Base-by-base conservation (phyloP, 139 green algal species). In the Auxenochlorella pyrenoidosa region DNA sequence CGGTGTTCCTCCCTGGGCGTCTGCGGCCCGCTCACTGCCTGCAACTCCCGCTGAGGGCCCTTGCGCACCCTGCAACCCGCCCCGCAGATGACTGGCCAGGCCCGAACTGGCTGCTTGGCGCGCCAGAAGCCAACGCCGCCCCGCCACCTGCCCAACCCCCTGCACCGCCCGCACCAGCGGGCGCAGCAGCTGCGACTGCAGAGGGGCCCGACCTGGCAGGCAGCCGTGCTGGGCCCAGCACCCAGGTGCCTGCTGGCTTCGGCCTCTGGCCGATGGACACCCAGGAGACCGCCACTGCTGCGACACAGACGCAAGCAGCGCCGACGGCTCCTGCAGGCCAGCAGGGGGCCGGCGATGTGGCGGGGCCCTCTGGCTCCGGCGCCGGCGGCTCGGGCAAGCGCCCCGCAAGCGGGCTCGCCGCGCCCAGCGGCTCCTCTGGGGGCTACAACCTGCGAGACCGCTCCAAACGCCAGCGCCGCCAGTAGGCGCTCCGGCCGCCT, bases 361-460 rank as follows among this genome's bases (percentile, higher is more conserved):
- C 70, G 19, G 70, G 13, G 34, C 70, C 70, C 13, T 76, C 70
- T 30, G 13, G 18, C 40, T 26, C 43, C 8, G 75, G 75, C 12
- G 68, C n/a, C 34, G 13, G n/a, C 22, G 34, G 68, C 16, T 34
- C n/a, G 16, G 36, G 43, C 75, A 81, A 81, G 75, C 75, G 75
- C 28, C 43, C 43, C 13, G 40, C 40, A 22, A 34, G 73, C 73
- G 68, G 34, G n/a, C 2, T 34, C 44, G n/a, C 68, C 68, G 2
- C 54, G 54, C 54, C 54, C 16, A 13, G 54, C 54, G 2, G 54
- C 54, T 63, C 54, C 54, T 63, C 54, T 22, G 15, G 16, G 18
- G 54, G 75, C 30, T 81, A 81, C 75, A 41, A 81, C 43, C 44
- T 81, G 28, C 75, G 70, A 28, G 70, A 76, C 16, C n/a, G 75